Evolutionary conservation across 83 land plant species (phyloP).

Genomic region (Thuja plicata): DNA sequence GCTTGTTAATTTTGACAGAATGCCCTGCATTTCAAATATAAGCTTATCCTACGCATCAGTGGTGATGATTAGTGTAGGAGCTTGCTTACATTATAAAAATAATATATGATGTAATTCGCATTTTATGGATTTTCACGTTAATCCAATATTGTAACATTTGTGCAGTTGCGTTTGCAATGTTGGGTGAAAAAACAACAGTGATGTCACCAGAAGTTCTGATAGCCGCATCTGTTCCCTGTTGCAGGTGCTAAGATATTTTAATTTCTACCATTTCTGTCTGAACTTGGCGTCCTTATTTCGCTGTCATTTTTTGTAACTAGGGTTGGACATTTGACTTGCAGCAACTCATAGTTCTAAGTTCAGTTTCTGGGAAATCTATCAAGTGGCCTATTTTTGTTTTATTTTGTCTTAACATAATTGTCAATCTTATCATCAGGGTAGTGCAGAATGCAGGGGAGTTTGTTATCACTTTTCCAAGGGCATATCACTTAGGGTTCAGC

Average conservation of each 20-base stretch:
- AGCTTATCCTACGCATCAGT: background rate
- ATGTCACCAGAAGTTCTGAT: constrained; percentile 76
- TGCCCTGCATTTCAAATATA: background rate
- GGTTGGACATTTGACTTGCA: background rate
- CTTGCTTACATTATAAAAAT: background rate
- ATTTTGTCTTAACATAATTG: background rate
- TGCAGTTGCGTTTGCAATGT: constrained; percentile 65
- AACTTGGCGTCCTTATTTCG: background rate
- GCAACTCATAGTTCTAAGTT: background rate
- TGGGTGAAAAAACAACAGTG: constrained; percentile 85
- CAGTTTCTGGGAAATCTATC: background rate
- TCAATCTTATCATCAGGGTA: constrained; percentile 49
- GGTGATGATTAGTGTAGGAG: background rate
- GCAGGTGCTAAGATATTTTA: constrained; percentile 47
- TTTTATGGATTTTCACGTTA: background rate
- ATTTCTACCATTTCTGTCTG: background rate
- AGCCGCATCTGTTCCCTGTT: constrained; percentile 73
- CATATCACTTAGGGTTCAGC: constrained; percentile 98
- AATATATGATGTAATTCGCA: background rate
- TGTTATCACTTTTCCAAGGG: constrained; percentile 98
- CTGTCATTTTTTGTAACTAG: background rate
- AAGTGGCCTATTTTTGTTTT: background rate
- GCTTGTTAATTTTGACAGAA: background rate
- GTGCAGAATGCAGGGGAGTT: constrained; percentile 97
- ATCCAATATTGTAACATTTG: background rate